Percentiles rank a stretch among this genome's conserved stretches.
Conservation (phyloP, 176 grass and related monocot genomes). For the Tillandsia leiboldiana region DNA sequence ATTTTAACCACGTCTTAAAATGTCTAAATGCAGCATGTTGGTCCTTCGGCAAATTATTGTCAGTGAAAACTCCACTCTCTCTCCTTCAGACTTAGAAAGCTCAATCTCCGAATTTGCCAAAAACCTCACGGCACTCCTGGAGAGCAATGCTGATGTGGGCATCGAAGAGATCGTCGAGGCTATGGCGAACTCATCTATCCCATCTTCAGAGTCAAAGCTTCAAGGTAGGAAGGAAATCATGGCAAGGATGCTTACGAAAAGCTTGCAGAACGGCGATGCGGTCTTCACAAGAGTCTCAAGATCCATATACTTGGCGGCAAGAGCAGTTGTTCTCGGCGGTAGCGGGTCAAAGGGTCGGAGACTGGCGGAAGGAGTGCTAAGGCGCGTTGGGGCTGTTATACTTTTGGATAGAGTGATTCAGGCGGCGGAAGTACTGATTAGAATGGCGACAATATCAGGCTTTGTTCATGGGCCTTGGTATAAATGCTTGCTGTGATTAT, state of each 20-base stretch:
- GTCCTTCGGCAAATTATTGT: conserved; percentile 71
- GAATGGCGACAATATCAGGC: conserved; percentile 38
- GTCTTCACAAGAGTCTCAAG: conserved; percentile 68
- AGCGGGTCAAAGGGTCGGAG: conserved; percentile 43
- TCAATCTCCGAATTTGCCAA: conserved; percentile 34
- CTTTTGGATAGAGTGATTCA: conserved; percentile 39
- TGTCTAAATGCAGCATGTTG: conserved; percentile 54
- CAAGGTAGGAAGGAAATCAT: conserved; percentile 52
- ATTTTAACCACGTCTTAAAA: background rate
- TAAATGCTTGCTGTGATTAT: conserved; percentile 32
- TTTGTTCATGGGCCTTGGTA: conserved; percentile 78
- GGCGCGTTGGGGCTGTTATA: conserved; percentile 32
- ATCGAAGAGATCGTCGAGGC: conserved; percentile 56
- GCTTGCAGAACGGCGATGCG: conserved; percentile 45
- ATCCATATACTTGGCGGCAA: conserved; percentile 44
- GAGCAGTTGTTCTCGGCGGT: conserved; percentile 41
- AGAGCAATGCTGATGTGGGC: conserved; percentile 38
- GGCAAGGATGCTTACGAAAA: conserved; percentile 63
- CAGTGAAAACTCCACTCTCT: conserved; percentile 33
- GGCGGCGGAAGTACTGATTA: conserved; percentile 34
- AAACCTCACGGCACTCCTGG: conserved; percentile 37
- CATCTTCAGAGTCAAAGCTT: conserved; percentile 28
- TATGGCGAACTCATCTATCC: conserved; percentile 29
- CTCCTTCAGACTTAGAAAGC: conserved; percentile 30
- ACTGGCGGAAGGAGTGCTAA: conserved; percentile 44